These are phyloP conservation scores for Rhodotorula babjevae DNA, from an alignment of 768 basidiomycete genomes.

Conservation along the genomic window DNA sequence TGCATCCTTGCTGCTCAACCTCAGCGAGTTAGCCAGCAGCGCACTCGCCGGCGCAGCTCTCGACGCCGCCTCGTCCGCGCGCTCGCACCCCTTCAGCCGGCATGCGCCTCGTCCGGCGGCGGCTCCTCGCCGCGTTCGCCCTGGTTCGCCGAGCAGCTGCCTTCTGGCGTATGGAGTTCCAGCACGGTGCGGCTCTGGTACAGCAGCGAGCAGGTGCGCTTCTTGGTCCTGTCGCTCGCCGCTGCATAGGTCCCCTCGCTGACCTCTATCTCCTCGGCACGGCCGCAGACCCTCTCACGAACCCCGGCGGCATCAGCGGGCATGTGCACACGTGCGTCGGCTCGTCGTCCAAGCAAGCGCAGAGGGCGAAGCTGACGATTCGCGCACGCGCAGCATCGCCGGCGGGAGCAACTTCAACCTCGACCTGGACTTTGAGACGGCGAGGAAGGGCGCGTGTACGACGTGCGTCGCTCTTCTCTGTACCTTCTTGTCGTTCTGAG, in stretches of 20 bases:
- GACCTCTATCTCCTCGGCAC: neutral
- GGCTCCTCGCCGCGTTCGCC: neutral
- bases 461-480: neutral
- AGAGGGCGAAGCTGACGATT: neutral
- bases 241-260: too few relatives aligned
- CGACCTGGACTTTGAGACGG: slow-evolving; percentile 6
- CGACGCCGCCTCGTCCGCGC: too few relatives aligned
- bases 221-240: neutral
- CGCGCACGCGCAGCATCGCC: neutral
- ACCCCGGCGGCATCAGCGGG: neutral
- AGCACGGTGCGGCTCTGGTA: neutral
- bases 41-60: too few relatives aligned
- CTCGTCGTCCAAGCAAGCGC: neutral
- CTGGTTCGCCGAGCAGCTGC: neutral
- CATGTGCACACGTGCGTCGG: slow-evolving; percentile 6
- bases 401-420: slow-evolving; percentile 30
- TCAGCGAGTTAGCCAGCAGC: too few relatives aligned
- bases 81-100: neutral
- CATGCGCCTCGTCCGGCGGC: neutral
- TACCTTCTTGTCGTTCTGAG: too few relatives aligned
- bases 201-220: slow-evolving; percentile 1
- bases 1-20: too few relatives aligned
- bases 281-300: neutral
- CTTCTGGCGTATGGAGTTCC: slow-evolving; percentile 7
- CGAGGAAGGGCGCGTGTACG: slow-evolving; percentile 5